Evolutionary conservation across 495 filamentous ascomycete species (phyloP), one percentile per base, ranked within the genome.

Genomic region (Penicillium samsonianum): DNA sequence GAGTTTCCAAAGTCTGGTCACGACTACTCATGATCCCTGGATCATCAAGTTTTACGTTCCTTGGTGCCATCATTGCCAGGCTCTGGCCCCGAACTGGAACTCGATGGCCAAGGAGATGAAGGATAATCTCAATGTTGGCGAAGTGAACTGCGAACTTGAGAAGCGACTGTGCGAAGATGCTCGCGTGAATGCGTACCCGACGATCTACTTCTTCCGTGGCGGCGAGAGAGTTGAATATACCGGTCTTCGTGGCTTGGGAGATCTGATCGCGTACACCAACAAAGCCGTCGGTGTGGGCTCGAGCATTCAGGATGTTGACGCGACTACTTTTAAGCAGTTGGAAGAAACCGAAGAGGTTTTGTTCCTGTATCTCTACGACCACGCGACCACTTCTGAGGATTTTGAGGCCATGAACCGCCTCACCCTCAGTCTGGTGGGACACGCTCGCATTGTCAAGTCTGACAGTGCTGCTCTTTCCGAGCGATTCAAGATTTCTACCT

Each of bases 1-100:
- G 67, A 88, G 77, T 58, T 98, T 98, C 78, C 87, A 93, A 68
- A 87, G 83, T 50, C 75, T 85, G 28, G 92, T 98, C 23, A 96
- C 91, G 4, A 88, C 86, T 66, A 90, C 92, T 0, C 85, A 88
- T 43, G 92, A 98, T 44, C 88, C 92, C 16, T 98, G 94, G 94
- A 96, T 98, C 65, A 86, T 98, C 73, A 98, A 98, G 69, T 98
- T 98, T 70, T 98, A 96, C 71, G 92, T 90, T 25, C 94, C 94
- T 1, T 98, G 94, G 94, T 98, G 94, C 69, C 83, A 84, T 55
- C 94, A 98, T 71, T 98, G 94, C 71, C 88, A 96, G 69, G 90
- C 89, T 17, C 83, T 98, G 79, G 90, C 88, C 20, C 90, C 95
- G 10, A 90, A 85, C 64, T 98, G 94, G 94, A 77, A 83, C 53